A percentile compares a stretch with the other conserved stretches of the same genome.
phyloP scores from a whole-genome alignment of 1,284 basidiomycete species.

The Malassezia pachydermatis region DNA sequence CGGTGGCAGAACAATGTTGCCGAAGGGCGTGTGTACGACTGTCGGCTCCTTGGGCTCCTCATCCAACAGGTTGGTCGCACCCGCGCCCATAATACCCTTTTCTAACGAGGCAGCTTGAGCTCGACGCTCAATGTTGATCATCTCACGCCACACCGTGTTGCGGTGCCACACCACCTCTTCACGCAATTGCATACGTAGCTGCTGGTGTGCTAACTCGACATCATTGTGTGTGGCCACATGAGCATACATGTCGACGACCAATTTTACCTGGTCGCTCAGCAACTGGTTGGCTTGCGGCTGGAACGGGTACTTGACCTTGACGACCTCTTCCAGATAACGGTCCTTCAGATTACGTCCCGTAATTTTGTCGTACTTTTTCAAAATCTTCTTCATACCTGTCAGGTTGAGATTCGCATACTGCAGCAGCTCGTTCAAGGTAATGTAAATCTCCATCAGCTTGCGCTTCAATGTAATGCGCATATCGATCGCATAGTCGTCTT shows the following conservation, averaged over 20 bases:
- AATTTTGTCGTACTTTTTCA: constrained; percentile 99
- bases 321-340: constrained; percentile 64
- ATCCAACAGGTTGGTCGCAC: constrained; percentile 12
- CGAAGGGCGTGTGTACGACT: constrained; percentile 28
- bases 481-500: constrained; percentile 75
- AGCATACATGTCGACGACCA: constrained; percentile 67
- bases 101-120: constrained; percentile 46
- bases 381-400: constrained; percentile 86
- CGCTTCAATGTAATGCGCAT: constrained; percentile 82
- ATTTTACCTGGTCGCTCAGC: constrained; percentile 58
- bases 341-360: constrained; percentile 76
- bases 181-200: constrained; percentile 76
- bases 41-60: constrained; percentile 3
- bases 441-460: constrained; percentile 75
- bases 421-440: constrained; percentile 63
- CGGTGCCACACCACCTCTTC: constrained; percentile 85
- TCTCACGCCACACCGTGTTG: constrained; percentile 92
- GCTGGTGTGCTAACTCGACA: constrained; percentile 60
- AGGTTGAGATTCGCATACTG: constrained; percentile 91
- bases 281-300: constrained; percentile 54
- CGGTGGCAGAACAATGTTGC: constrained; percentile 25
- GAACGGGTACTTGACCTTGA: constrained; percentile 50
- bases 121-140: constrained; percentile 75
- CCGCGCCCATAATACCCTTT: constrained; percentile 29
- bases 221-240: constrained; percentile 77